Evolutionary conservation across 2,329 filamentous ascomycete species (phyloP).

Genomic region (Fusarium piperis): DNA sequence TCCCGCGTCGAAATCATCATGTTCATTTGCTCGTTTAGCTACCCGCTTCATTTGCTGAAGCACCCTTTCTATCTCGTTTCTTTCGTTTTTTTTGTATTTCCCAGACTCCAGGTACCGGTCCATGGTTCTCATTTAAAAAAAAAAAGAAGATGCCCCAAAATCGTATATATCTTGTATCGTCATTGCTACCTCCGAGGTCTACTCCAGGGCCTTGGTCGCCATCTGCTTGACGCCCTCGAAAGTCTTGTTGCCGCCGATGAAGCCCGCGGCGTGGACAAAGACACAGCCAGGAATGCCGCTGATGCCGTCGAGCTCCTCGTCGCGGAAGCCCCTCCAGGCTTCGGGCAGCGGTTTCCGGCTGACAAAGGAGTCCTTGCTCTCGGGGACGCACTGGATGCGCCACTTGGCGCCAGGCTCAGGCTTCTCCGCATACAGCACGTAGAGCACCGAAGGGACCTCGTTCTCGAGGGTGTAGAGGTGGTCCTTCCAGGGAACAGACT

Average conservation of each 20-base stretch:
- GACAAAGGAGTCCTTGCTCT: constrained; percentile 84
- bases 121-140: constrained; percentile 2
- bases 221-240: constrained; percentile 89
- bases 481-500: constrained; percentile 93
- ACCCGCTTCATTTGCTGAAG: constrained; percentile 27
- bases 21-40: constrained; percentile 38
- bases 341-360: constrained; percentile 92
- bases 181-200: constrained; percentile 38
- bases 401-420: constrained; percentile 81
- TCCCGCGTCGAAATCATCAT: constrained; percentile 31
- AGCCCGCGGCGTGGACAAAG: constrained; percentile 93
- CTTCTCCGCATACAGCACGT: constrained; percentile 92
- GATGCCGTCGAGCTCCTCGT: constrained; percentile 82
- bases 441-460: constrained; percentile 71
- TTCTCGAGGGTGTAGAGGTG: constrained; percentile 90
- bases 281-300: constrained; percentile 78
- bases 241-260: constrained; percentile 95
- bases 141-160: constrained; percentile 1
- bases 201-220: constrained; percentile 79
- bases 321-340: constrained; percentile 89
- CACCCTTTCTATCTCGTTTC: constrained; percentile 22
- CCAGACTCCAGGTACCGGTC: constrained; percentile 1
- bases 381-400: constrained; percentile 93
- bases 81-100: constrained; percentile 9
- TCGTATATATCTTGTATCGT: background rate